Evolutionary conservation across 345 rosid genomes (phyloP), one percentile per base, ranked within the genome.

Genomic region (Arabidopsis suecica): DNA sequence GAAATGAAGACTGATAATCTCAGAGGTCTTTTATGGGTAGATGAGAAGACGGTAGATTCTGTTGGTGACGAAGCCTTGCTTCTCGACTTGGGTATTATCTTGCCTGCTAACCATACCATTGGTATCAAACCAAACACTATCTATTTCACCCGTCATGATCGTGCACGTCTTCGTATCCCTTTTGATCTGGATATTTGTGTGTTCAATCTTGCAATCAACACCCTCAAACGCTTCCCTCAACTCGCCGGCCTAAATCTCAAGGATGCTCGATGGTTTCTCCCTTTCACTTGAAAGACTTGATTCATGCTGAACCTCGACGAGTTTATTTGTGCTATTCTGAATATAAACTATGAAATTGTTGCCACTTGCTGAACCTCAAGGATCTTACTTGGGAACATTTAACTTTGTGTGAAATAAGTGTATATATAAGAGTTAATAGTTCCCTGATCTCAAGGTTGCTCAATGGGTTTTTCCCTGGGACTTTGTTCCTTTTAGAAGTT

Each of bases 41-140:
- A 61, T 3, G 20, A 41, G 7, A 40, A 23, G 18, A 12, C 33
- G 0, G 69, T 65, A 5, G 42, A 65, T 65, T 47, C 32, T 45
- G 25, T 64, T 45, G 55, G 68, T 45, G 68, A 33, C 16, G 68
- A 63, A 38, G 40, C 54, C n/a, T n/a, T 63, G n/a, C 25, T 63
- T 45, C 54, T 45, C 1, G 68, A 63, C 28, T 45, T 63, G 54
- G 68, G 68, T n/a, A 14, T n/a, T 38, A 63, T 25, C 3, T 55
- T 45, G 2, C 68, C 53, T 28, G 68, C 25, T n/a, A 33, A 64
- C 55, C 8, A 5, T 30, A 3, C 4, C 1, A 42, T 48, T 65
- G 69, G 69, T 65, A 33, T 65, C 32, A 4, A 47, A 30, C 42
- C 69, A 47, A 20, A 65, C 57, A 32, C 16, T 7, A 33, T 65